Base-by-base conservation (phyloP, 2,329 filamentous ascomycete genomes). In the Phyllosticta paracitricarpa region DNA sequence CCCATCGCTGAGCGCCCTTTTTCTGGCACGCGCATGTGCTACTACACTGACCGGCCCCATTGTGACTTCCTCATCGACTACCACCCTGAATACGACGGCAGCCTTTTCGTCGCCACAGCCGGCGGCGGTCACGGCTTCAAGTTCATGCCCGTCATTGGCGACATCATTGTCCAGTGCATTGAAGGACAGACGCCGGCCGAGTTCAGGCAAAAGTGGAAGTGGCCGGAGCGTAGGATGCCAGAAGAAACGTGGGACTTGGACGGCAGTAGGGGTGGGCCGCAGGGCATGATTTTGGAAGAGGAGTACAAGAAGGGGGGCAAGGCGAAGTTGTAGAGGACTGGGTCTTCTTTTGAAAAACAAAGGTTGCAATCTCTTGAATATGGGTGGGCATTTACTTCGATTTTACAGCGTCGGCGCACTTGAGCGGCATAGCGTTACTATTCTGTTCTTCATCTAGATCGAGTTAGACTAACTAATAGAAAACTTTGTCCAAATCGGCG, bases 111-210 rank as follows among this genome's bases (percentile, higher is more conserved):
- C 0, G 83, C 83, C 2, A 86, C 84, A 0, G 84, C 82, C 0
- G 85, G 84, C 0, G 81, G 78, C 40, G 84, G 84, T 0, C 84
- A 86, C 69, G 84, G 76, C 0, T 86, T 85, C 69, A 86, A 86
- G 65, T 86, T 83, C 63, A 67, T 85, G 56, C 84, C 84, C 0
- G 79, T 81, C 2, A 77, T 86, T 64, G 83, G 84, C 1, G 78
- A 79, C 40, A 77, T 75, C 63, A 79, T 85, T 12, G 75, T 81
- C 0, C 78, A 84, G 63, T 76, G 78, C n/a, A 68, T 84, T 7
- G 72, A 78, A 63, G 74, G 77, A 1, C 65, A 61, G 19, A 67
- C 68, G 1, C 69, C 76, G 54, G 53, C 68, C 65, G 58, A 81
- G 58, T 82, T 91, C 66, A 75, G 75, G 48, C 78, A 79, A 30